Percentiles rank a stretch among this genome's conserved stretches.
phyloP scores from a whole-genome alignment of 2,329 filamentous ascomycete species.

The Phialophora tarda region DNA sequence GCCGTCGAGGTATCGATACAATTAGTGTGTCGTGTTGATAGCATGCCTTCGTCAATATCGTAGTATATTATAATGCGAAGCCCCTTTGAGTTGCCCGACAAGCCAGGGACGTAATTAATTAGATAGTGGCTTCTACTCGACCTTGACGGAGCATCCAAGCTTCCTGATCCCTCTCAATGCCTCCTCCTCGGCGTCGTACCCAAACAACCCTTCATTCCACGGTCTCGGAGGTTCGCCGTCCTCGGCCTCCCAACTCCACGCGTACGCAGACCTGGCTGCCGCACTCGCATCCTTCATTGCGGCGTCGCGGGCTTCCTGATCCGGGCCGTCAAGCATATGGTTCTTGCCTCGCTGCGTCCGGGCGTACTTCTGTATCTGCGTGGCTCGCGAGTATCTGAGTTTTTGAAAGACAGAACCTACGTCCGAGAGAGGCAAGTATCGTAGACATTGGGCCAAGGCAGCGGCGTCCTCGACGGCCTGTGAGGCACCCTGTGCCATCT shows the following conservation, averaged over 20 bases:
- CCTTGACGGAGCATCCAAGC: background rate
- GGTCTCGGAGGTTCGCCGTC: conserved; percentile 5
- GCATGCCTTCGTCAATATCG: background rate
- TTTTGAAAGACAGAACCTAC: conserved; percentile 8
- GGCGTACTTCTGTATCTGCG: conserved; percentile 14
- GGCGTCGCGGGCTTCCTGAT: conserved; percentile 11
- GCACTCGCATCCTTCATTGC: conserved; percentile 7
- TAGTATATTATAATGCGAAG: background rate
- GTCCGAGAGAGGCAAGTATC: conserved; percentile 3
- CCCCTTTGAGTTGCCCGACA: background rate
- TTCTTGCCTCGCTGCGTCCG: conserved; percentile 10
- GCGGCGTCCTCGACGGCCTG: conserved; percentile 12
- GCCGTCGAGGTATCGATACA: background rate
- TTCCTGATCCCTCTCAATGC: conserved; percentile 12
- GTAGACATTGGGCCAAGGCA: conserved; percentile 6
- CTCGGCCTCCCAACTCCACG: conserved; percentile 9
- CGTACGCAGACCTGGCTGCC: conserved; percentile 3
- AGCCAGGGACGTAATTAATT: background rate
- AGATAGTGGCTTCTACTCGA: background rate
- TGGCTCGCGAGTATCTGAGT: conserved; percentile 6
- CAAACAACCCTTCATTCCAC: conserved; percentile 14
- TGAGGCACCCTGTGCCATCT: background rate
- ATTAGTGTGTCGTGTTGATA: background rate
- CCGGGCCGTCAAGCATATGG: conserved; percentile 11
- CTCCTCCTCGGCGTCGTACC: conserved; percentile 10